phyloP scores from a whole-genome alignment of 257 asterid species.

The Thymus mandschuricus region DNA sequence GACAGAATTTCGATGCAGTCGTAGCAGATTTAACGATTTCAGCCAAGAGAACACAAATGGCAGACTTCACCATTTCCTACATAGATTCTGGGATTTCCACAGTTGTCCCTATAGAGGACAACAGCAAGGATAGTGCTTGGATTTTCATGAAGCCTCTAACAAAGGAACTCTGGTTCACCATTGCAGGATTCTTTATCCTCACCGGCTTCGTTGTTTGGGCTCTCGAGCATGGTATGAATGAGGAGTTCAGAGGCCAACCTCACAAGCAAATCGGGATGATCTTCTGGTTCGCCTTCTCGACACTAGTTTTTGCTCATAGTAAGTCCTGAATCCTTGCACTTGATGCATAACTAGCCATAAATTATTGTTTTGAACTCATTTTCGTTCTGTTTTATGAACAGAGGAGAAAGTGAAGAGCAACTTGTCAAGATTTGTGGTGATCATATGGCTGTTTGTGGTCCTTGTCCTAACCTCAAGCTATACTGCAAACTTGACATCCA shows the following conservation, averaged over 20 bases:
- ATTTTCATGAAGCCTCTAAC: too few species aligned
- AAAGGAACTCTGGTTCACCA: too few species aligned
- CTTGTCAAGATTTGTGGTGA: too few species aligned
- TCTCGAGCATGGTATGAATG: too few species aligned
- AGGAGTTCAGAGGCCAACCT: too few species aligned
- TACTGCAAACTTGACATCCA: too few species aligned
- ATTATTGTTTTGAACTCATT: neutral
- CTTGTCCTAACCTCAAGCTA: too few species aligned
- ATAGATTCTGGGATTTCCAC: constrained; percentile 43
- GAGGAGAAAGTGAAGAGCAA: constrained; percentile 53
- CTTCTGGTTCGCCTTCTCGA: too few species aligned
- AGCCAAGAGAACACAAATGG: constrained; percentile 35
- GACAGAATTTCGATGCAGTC: constrained; percentile 34
- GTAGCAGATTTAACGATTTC: constrained; percentile 49
- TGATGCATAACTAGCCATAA: neutral
- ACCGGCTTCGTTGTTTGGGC: too few species aligned
- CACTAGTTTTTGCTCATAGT: constrained; percentile 49
- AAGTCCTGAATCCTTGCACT: constrained; percentile 26
- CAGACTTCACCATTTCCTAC: constrained; percentile 48
- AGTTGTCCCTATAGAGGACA: constrained; percentile 41
- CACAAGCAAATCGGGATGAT: too few species aligned
- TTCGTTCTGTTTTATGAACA: constrained; percentile 13
- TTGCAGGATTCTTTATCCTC: too few species aligned
- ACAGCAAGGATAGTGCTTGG: neutral
- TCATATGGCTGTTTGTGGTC: too few species aligned